Evolutionary conservation across 75 land plant genomes (phyloP), one percentile per base, ranked within the genome.

Genomic region (Selaginella moellendorffii): DNA sequence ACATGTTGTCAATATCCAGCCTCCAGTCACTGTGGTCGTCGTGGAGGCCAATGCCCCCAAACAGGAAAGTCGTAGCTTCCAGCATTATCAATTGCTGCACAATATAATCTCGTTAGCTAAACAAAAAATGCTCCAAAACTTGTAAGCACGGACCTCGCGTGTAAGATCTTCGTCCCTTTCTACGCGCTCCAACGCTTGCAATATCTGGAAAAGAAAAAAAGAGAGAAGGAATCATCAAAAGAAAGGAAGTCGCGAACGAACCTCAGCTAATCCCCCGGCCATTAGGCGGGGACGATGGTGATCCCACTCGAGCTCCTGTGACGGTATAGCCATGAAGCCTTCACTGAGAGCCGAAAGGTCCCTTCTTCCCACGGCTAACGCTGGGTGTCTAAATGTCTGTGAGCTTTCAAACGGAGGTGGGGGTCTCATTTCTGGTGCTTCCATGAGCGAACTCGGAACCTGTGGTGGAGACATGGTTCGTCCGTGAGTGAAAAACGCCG

Each of bases 1-100:
- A 82, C 96, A 89, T 86, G 54, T 74, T 70, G 64, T 89, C 96
- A 46, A 86, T 71, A 66, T 89, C 91, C 17, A 89, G 83, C 10
- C 96, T 76, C 81, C 69, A 72, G 62, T 80, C 83, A 51, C 83
- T 79, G 70, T 74, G 80, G 19, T 62, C 66, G 31, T 89, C 96
- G 70, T 74, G 72, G 1, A 62, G 27, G 63, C 76, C 81, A 63
- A 76, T 66, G 65, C 81, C 81, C 53, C 86, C 86, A 70, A 80
- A 72, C 9, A 85, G 70, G 2, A 86, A 29, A 5, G 46, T 36
- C 28, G 77, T 76, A 27, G 78, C 73, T 66, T 83, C 84, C 28
- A 86, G 76, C 92, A 85, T 75, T 73, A 88, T 54, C 26, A 91
- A 79, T 84, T 91, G 93, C 79, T 81, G 79, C 69, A 71, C 27